Evolutionary conservation across 2,329 filamentous ascomycete genomes (phyloP).

Genomic region (Exophiala mesophila): DNA sequence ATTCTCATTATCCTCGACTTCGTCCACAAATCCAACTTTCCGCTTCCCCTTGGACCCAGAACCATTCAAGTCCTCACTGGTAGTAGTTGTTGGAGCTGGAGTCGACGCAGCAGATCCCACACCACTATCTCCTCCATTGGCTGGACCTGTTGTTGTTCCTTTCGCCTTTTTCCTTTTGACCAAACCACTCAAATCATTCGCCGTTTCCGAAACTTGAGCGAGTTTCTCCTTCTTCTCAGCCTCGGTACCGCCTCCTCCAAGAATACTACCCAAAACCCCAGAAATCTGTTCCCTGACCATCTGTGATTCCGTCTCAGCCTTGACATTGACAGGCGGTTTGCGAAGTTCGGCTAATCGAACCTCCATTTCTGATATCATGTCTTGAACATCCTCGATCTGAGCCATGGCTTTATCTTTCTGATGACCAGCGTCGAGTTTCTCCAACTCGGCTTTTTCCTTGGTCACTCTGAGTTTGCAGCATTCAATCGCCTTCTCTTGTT

Average conservation of each 20-base stretch:
- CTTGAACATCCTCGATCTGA: slow-evolving; percentile 54
- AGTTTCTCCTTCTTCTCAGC: slow-evolving; percentile 50
- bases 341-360: slow-evolving; percentile 55
- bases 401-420: slow-evolving; percentile 39
- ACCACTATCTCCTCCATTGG: slow-evolving; percentile 15
- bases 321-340: slow-evolving; percentile 48
- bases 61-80: slow-evolving; percentile 5
- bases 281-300: slow-evolving; percentile 38
- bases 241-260: slow-evolving; percentile 47
- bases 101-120: slow-evolving; percentile 19
- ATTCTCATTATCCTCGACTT: slow-evolving; percentile 12
- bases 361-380: slow-evolving; percentile 59
- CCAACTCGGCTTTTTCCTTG: slow-evolving; percentile 48
- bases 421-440: slow-evolving; percentile 34
- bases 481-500: slow-evolving; percentile 58
- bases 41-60: slow-evolving; percentile 21
- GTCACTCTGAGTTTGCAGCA: slow-evolving; percentile 52
- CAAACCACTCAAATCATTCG: slow-evolving; percentile 56
- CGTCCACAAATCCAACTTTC: slow-evolving; percentile 22
- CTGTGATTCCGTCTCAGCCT: slow-evolving; percentile 32
- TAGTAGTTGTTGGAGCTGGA: slow-evolving; percentile 8
- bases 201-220: slow-evolving; percentile 50
- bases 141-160: slow-evolving; percentile 29
- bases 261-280: slow-evolving; percentile 54
- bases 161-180: slow-evolving; percentile 54